phyloP scores from a whole-genome alignment of 2,329 filamentous ascomycete species.

The Fusarium citri region DNA sequence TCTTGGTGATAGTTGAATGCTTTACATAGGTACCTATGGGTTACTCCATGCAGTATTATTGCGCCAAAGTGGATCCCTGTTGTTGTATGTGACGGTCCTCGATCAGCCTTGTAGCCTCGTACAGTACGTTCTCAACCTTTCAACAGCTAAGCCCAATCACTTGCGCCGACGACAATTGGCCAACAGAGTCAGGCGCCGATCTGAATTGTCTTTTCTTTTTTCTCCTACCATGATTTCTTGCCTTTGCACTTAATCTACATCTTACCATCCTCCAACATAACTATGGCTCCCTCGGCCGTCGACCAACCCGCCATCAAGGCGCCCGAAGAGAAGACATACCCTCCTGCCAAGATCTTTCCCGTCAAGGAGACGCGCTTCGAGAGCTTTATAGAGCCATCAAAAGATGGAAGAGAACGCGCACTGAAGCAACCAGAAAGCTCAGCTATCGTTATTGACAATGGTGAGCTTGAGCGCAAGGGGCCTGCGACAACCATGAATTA shows the following conservation, averaged over 20 bases:
- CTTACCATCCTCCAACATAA: slow-evolving; percentile 22
- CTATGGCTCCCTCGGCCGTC: slow-evolving; percentile 66
- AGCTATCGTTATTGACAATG: slow-evolving; percentile 98
- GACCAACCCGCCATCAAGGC: slow-evolving; percentile 56
- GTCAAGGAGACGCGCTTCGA: slow-evolving; percentile 73
- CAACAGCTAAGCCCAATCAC: slow-evolving; percentile 35
- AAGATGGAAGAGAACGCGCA: slow-evolving; percentile 78
- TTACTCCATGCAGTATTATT: background rate
- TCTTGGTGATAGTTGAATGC: background rate
- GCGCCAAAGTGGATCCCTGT: slow-evolving; percentile 37
- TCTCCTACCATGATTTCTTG: slow-evolving; percentile 34
- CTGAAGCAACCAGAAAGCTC: slow-evolving; percentile 67
- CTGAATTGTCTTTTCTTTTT: slow-evolving; percentile 7
- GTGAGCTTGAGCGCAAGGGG: slow-evolving; percentile 59
- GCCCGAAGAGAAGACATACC: slow-evolving; percentile 58
- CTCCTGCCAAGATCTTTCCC: slow-evolving; percentile 68
- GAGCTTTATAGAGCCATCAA: slow-evolving; percentile 63
- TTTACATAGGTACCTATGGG: background rate
- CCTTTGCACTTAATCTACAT: slow-evolving; percentile 14
- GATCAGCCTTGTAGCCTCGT: slow-evolving; percentile 54
- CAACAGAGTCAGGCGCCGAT: slow-evolving; percentile 28
- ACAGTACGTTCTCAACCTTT: slow-evolving; percentile 42
- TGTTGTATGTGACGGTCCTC: slow-evolving; percentile 36
- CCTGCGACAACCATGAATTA: slow-evolving; percentile 32
- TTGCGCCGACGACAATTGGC: slow-evolving; percentile 45